Conservation (phyloP, 2,329 filamentous ascomycete genomes). For the Eutypa lata region DNA sequence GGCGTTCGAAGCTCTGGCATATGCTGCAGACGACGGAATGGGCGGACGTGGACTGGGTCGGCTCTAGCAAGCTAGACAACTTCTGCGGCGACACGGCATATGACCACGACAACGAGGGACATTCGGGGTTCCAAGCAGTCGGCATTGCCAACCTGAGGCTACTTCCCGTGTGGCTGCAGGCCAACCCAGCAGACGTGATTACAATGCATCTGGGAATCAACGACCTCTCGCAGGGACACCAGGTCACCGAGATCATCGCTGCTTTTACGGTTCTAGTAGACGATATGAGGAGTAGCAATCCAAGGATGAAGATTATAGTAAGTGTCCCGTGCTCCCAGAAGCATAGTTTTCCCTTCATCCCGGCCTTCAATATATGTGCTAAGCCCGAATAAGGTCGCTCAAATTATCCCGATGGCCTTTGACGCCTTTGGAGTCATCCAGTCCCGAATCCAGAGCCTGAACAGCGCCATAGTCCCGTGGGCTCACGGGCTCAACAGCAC, state of each 20-base stretch:
- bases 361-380: not conserved
- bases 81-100: constrained; percentile 35
- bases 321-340: constrained; percentile 15
- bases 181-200: constrained; percentile 40
- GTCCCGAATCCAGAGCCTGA: constrained; percentile 34
- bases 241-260: constrained; percentile 32
- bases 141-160: constrained; percentile 40
- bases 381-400: constrained; percentile 30
- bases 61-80: constrained; percentile 28
- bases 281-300: constrained; percentile 36
- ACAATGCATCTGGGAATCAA: constrained; percentile 45
- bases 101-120: constrained; percentile 41
- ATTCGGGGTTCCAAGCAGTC: constrained; percentile 40
- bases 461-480: constrained; percentile 36
- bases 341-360: no score
- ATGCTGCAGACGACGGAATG: constrained; percentile 36
- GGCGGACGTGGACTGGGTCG: constrained; percentile 36
- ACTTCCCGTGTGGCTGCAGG: constrained; percentile 39
- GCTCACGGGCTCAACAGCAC: constrained; percentile 34
- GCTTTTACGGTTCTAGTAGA: constrained; percentile 37
- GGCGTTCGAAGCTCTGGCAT: constrained; percentile 39
- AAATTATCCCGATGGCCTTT: constrained; percentile 35
- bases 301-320: constrained; percentile 40
- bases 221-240: constrained; percentile 38
- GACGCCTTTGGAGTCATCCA: constrained; percentile 26